Base-by-base conservation (phyloP, 1,284 basidiomycete species). In the Leucoagaricus sp. region DNA sequence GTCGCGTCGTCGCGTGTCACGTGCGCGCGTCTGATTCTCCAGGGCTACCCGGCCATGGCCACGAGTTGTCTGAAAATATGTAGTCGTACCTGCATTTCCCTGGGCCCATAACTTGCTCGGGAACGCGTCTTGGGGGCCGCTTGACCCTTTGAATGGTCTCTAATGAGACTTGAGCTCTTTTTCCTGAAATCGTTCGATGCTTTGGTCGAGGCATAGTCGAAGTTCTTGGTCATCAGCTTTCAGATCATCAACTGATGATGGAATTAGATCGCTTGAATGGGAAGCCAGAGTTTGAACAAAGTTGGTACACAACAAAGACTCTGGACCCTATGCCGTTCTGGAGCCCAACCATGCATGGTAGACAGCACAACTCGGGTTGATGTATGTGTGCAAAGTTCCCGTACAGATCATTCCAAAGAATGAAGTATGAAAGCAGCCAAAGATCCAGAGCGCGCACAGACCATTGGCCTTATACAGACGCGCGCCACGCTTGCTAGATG, bases 21-120 rank as follows among this genome's bases (percentile, higher is more conserved):
- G 53, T 59, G 58, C 29, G 52, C 53, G 53, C 33, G 45, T 50
- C 15, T 50, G 19, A 40, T 38, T 58, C 45, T 23, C 9, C 44
- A 47, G 53, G 53, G 53, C 9, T 47, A 34, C 2, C 12, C 38
- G n/a, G 23, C 25, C 52, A 28, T 54, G 25, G 52, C 38, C 25
- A 10, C 49, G 25, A 28, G n/a, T 19, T 15, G 47, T 26, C 33
- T 29, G 25, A n/a, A 40, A 9, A 15, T 15, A 17, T 40, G 38
- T 40, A 6, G 38, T n/a, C n/a, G 38, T 40, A 17, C 38, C 38
- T 40, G 38, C 38, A 9, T 17, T 29, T 25, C 26, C 26, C 36
- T 8, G 31, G 19, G 28, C 17, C 28, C 28, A 29, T 12, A 19
- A 28, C 48, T 34, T 49, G 19, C 21, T 29, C 15, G 31, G 33